Evolutionary conservation across 371 early-diverging fungal species (phyloP).

Genomic region (Mucor saturninus): DNA sequence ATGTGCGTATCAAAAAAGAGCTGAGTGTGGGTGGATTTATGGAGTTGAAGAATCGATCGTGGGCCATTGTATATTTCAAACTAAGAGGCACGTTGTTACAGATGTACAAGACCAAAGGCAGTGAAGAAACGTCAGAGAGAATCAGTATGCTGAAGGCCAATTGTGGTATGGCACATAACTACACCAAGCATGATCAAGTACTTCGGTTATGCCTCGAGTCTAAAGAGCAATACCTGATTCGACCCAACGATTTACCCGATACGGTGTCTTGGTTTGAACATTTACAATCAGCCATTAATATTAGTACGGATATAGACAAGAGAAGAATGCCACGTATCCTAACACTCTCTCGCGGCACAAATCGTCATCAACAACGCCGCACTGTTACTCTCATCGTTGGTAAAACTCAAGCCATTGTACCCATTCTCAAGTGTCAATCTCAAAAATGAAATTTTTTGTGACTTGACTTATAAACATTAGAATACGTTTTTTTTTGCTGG

Average conservation of each 20-base stretch:
- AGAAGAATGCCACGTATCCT: constrained; percentile 26
- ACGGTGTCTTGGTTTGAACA: constrained; percentile 34
- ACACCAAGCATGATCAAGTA: constrained; percentile 14
- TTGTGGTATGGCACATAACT: constrained; percentile 23
- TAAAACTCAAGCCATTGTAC: constrained; percentile 18
- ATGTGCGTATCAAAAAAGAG: constrained; percentile 39
- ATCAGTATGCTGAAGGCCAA: constrained; percentile 24
- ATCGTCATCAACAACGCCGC: background rate
- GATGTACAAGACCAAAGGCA: background rate
- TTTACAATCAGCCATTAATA: constrained; percentile 25
- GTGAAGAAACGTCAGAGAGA: constrained; percentile 1
- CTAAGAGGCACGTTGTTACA: constrained; percentile 18
- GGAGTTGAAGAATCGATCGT: constrained; percentile 25
- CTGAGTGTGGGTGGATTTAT: background rate
- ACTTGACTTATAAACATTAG: background rate
- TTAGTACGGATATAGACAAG: constrained; percentile 31
- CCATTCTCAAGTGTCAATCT: constrained; percentile 3
- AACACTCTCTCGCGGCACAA: constrained; percentile 14
- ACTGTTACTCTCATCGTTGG: constrained; percentile 11
- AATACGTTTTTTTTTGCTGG: background rate
- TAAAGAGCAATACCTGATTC: constrained; percentile 24
- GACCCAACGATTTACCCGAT: constrained; percentile 10
- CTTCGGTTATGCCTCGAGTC: constrained; percentile 16
- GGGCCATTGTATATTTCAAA: constrained; percentile 31
- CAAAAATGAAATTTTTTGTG: background rate